Evolutionary conservation across 169 alveolate species (phyloP).

Genomic region (Plasmodium coatneyi): DNA sequence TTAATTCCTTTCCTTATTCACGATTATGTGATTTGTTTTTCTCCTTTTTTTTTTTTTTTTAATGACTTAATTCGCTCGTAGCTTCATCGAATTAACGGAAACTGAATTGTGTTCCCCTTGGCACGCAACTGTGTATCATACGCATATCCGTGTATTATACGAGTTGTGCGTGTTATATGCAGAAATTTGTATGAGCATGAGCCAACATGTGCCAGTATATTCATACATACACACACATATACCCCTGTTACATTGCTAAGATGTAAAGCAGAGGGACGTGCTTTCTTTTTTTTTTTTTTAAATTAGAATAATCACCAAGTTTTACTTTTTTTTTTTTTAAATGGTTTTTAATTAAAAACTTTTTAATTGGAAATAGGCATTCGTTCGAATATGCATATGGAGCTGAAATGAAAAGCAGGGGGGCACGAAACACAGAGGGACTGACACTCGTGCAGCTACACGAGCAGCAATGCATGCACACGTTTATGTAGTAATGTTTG

Average conservation of each 20-base stretch:
- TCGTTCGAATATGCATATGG: slow-evolving; percentile 2
- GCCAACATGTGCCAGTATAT: background rate
- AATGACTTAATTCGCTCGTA: background rate
- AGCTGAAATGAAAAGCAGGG: background rate
- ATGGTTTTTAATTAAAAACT: slow-evolving; percentile 9
- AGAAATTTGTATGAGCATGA: slow-evolving; percentile 3
- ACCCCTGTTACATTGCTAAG: background rate
- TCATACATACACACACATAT: slow-evolving; percentile 7
- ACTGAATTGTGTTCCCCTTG: background rate
- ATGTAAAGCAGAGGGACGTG: background rate
- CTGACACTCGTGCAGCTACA: background rate
- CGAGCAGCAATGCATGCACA: background rate
- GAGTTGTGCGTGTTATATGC: background rate
- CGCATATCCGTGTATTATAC: background rate
- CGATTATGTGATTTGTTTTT: background rate
- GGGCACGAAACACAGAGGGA: slow-evolving; percentile 5
- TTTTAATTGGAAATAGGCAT: background rate
- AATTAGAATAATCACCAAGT: background rate
- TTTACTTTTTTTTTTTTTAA: slow-evolving; percentile 4
- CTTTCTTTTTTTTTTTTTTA: slow-evolving; percentile 13
- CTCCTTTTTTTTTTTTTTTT: background rate
- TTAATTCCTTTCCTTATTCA: background rate
- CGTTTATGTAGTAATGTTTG: background rate
- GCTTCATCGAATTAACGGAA: background rate
- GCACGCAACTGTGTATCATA: background rate